Base-by-base conservation (phyloP, 2,329 filamentous ascomycete species). In the Penicillium sp. region DNA sequence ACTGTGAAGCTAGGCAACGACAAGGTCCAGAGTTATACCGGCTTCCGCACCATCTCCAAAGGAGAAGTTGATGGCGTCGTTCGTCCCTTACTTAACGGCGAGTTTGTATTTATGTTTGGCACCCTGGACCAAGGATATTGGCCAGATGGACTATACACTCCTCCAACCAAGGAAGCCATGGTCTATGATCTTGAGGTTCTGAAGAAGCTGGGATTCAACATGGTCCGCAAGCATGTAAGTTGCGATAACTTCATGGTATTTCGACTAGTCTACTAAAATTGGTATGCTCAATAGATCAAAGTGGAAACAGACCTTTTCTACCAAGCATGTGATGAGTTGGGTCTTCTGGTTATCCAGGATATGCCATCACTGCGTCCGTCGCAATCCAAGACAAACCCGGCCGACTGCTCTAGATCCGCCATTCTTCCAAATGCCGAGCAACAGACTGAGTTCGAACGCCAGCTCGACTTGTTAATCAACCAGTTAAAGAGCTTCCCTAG, bases 41-140 rank as follows among this genome's bases (percentile, higher is more conserved):
- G 86, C 1, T 89, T 90, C 71, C 78, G 87, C 23, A 88, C 84
- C 0, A 78, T 89, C 29, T 78, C 80, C 0, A 74, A 74, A 6
- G 85, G 81, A 1, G 68, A 73, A 0, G 73, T 89, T 1, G 70
- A 85, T 15, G 85, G 84, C 0, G 66, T 87, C 1, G 74, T 81
- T 49, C 80, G 86, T 0, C 85, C 85, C 0, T 68, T 88, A 0
- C 70, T 90, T 32, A 90, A 90, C 55, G 85, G 84, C n/a, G 76
- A 88, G 47, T 87, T 87, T 32, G 73, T 84, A 10, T 90, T 89
- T 66, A 76, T 82, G 34, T 86, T 89, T 45, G 86, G 85, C 3
- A 86, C 86, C 0, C 75, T 90, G 0, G 87, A 90, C 51, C 87
- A 90, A 60, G 87, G 87, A 0, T 88, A 78, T 66, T 89, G 86